Conservation (phyloP, 441 rosid genomes). For the Mallotus japonicus region DNA sequence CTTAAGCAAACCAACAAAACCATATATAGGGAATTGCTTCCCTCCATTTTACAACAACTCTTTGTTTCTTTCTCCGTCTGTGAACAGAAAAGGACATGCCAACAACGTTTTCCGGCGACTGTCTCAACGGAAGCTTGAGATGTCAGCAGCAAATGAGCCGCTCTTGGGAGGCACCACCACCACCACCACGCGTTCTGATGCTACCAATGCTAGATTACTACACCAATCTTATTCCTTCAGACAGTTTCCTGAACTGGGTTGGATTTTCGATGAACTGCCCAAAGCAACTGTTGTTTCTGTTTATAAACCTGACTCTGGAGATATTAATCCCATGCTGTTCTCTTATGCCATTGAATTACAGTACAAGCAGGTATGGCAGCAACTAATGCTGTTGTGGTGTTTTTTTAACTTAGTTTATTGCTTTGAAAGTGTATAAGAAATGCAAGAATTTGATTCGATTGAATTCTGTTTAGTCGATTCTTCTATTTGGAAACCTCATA, state of each 20-base stretch:
- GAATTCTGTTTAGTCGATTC: too few species aligned
- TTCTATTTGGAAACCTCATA: too few species aligned
- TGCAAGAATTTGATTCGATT: too few species aligned
- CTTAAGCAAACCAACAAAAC: not conserved
- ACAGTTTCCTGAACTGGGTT: conserved; percentile 42
- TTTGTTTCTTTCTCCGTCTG: not conserved
- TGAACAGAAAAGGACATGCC: conserved; percentile 29
- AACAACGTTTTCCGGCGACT: conserved; percentile 8
- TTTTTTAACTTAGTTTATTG: not conserved
- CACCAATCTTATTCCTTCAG: conserved; percentile 45
- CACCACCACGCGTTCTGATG: conserved; percentile 34
- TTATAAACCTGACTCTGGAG: conserved; percentile 82
- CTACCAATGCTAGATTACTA: conserved; percentile 32
- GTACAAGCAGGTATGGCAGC: conserved; percentile 67
- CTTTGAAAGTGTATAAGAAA: not conserved
- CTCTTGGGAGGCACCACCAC: conserved; percentile 38
- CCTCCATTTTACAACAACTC: conserved; percentile 3
- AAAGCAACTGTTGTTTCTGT: conserved; percentile 71
- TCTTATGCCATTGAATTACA: conserved; percentile 83
- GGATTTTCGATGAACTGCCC: conserved; percentile 82
- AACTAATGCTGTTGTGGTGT: not conserved
- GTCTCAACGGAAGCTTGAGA: conserved; percentile 17
- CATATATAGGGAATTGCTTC: not conserved
- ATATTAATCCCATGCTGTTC: conserved; percentile 82
- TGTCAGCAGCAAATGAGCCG: conserved; percentile 53